phyloP scores from a whole-genome alignment of 2,329 filamentous ascomycete species.

The Epichloe amarillans region DNA sequence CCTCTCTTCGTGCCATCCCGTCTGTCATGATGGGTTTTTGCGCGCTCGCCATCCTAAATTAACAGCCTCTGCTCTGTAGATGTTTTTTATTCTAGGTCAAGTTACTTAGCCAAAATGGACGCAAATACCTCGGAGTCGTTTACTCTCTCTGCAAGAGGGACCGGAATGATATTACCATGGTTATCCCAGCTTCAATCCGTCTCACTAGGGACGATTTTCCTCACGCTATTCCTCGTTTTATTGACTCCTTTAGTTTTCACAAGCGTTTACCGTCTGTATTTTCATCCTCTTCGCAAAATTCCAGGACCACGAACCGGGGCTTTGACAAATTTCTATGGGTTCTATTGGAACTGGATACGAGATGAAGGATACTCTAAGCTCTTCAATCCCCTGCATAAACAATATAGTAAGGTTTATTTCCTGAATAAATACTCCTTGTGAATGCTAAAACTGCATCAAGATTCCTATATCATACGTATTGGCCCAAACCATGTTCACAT shows the following conservation, averaged over 20 bases:
- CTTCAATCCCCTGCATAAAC: background rate
- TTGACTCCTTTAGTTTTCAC: background rate
- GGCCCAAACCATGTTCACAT: background rate
- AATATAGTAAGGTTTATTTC: background rate
- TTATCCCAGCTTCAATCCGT: background rate
- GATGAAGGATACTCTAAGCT: background rate
- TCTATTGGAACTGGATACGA: background rate
- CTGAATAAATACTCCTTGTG: too few relatives aligned
- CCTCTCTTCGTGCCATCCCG: too few relatives aligned
- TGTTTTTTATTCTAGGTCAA: too few relatives aligned
- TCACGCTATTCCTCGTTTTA: background rate
- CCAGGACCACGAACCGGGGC: background rate
- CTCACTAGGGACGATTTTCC: background rate
- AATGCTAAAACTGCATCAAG: background rate
- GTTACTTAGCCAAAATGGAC: too few relatives aligned
- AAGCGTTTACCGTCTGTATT: background rate
- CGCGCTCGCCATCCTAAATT: too few relatives aligned
- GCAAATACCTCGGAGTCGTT: too few relatives aligned
- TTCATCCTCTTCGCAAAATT: background rate
- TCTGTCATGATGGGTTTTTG: too few relatives aligned
- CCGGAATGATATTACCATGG: background rate
- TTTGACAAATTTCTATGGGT: background rate
- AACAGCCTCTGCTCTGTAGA: too few relatives aligned
- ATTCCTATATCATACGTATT: background rate
- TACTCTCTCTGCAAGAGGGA: too few relatives aligned